Base-by-base conservation (phyloP, 352 stramenopile species). In the Peronosclerospora sorghi region DNA sequence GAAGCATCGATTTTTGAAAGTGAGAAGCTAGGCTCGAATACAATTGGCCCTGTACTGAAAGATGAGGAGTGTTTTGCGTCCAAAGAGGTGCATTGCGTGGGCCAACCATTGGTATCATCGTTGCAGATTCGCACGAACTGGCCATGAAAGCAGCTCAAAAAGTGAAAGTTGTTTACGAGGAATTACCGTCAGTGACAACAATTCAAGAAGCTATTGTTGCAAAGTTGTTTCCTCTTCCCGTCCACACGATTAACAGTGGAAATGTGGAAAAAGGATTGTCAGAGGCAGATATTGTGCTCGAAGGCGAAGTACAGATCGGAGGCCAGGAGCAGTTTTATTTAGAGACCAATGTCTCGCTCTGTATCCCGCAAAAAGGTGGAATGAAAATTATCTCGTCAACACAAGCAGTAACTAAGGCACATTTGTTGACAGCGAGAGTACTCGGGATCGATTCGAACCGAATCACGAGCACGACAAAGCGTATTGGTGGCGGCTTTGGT, bases 291-390 rank as follows among this genome's bases (percentile, higher is more conserved):
- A 54, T 88, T 23, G 68, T 94, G 14, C 59, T 95, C 3, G 78
- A 94, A 36, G 93, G 93, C 15, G 82, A 89, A 9, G 80, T 97
- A 28, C 68, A 80, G 23, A 83, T 93, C 39, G 89, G 88, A 15
- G 91, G 88, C 5, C 93, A 98, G 49, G 90, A 97, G 48, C 93
- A 98, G 60, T 97, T 98, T 53, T 98, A 98, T 67, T 84, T 97
- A 15, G 89, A 97, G 59, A 95, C 84, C 8, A 90, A 96, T 36
- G 70, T 81, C 8, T 82, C 79, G 4, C 53, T 96, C 4, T 86
- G 63, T 21, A 79, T 67, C 2, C 84, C 86, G 0, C 59, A 73
- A 43, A 86, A 97, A 41, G 84, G 85, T 19, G 82, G 86, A 12
- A 80, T 98, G 54, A 94, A 94, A 27, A 75, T 98, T 20, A 86